Conservation (phyloP, 2,329 filamentous ascomycete genomes). For the Bipolaris bicolor region DNA sequence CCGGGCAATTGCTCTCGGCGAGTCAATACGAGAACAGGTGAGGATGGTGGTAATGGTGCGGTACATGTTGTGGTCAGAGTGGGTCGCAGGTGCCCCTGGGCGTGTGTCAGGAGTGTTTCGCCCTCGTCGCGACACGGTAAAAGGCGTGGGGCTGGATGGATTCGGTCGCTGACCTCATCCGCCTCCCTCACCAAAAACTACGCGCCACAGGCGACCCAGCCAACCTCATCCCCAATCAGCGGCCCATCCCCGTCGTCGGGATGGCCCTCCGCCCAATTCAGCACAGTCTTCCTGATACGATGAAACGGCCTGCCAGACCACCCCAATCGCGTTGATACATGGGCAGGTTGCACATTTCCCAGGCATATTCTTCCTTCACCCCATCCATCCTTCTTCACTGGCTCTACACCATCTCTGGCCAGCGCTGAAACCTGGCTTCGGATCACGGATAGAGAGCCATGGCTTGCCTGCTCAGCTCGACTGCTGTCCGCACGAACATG, state of each 20-base stretch:
- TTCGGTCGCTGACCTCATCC: conserved; percentile 20
- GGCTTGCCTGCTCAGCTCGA: conserved; percentile 15
- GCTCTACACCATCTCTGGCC: conserved; percentile 31
- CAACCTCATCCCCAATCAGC: conserved; percentile 18
- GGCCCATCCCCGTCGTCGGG: not conserved
- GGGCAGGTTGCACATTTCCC: conserved; percentile 20
- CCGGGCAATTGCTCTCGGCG: conserved; percentile 16
- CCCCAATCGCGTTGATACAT: conserved; percentile 20
- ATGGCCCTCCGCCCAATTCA: conserved; percentile 3
- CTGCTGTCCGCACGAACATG: conserved; percentile 18
- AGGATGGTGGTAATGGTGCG: conserved; percentile 32
- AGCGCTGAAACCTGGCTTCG: conserved; percentile 36
- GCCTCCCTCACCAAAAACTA: conserved; percentile 10
- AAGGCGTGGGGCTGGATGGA: conserved; percentile 17
- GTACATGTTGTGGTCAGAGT: conserved; percentile 28
- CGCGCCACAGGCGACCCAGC: conserved; percentile 15
- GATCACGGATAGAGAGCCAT: conserved; percentile 34
- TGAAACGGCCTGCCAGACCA: conserved; percentile 12
- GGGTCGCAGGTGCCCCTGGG: conserved; percentile 27
- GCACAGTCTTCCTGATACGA: conserved; percentile 9
- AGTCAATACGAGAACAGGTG: conserved; percentile 24
- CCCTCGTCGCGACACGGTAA: conserved; percentile 28
- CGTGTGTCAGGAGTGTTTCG: conserved; percentile 37
- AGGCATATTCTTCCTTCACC: conserved; percentile 20
- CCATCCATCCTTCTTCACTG: conserved; percentile 26